Conservation (phyloP, 108 stramenopile genomes). For the Skeletonema marinoi region DNA sequence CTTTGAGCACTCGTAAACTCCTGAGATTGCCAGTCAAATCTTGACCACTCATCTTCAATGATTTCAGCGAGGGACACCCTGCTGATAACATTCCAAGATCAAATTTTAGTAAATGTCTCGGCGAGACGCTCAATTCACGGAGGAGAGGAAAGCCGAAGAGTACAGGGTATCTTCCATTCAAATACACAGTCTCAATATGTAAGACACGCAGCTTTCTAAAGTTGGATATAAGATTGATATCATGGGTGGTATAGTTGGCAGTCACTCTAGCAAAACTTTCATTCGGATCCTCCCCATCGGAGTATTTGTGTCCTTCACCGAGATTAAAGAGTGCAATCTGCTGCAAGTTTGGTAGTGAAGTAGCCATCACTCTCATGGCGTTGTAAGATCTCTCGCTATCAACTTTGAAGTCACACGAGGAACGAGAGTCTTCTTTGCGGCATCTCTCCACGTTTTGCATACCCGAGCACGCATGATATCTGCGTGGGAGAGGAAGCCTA, state of each 20-base stretch:
- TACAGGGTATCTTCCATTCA: not conserved
- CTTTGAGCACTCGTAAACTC: not conserved
- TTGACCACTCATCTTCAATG: not conserved
- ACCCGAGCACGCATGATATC: not conserved
- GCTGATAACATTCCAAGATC: not conserved
- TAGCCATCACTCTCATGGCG: not conserved
- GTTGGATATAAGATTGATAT: not conserved
- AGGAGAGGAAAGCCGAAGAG: not conserved
- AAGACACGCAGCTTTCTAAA: not conserved
- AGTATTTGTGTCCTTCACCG: no score
- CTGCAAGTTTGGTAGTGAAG: not conserved
- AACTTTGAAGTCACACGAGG: not conserved
- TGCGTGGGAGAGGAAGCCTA: not conserved
- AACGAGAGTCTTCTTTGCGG: slow-evolving; percentile 3
- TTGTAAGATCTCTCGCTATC: not conserved
- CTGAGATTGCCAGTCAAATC: not conserved
- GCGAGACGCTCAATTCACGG: not conserved
- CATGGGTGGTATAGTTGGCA: not conserved
- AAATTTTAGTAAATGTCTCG: no score
- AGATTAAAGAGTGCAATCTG: no score
- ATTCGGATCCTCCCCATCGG: no score
- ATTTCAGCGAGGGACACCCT: not conserved
- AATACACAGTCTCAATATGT: not conserved
- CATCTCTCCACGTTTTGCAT: not conserved
- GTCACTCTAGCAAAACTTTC: not conserved